Conservation (phyloP, 1,284 basidiomycete species). For the Tremellales sp. region DNA sequence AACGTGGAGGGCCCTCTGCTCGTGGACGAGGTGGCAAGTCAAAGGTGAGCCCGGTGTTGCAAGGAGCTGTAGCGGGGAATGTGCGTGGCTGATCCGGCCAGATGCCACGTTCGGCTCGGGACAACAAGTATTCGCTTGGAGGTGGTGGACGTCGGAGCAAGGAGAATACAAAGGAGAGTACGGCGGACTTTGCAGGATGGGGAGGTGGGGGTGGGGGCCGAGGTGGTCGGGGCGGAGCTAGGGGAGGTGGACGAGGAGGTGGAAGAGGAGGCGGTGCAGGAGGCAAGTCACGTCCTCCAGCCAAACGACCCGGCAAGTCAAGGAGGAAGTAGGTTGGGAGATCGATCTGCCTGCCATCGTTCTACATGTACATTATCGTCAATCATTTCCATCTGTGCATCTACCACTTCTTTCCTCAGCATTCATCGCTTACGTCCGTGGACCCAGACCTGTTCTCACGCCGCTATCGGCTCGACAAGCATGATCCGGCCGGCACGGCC, state of each 20-base stretch:
- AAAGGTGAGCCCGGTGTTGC: slow-evolving; percentile 47
- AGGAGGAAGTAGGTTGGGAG: slow-evolving; percentile 16
- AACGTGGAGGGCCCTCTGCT: slow-evolving; percentile 56
- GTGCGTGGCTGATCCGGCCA: slow-evolving; percentile 9
- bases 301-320: slow-evolving; percentile 23
- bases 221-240: slow-evolving; percentile 13
- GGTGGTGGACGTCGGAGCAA: slow-evolving; percentile 61
- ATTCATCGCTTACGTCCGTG: no score
- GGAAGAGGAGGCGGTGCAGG: slow-evolving; percentile 4
- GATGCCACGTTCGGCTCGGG: slow-evolving; percentile 63
- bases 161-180: slow-evolving; percentile 73
- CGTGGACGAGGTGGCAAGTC: slow-evolving; percentile 34
- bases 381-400: no score
- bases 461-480: no score
- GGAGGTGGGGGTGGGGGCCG: slow-evolving; percentile 43
- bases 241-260: slow-evolving; percentile 10
- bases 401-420: no score
- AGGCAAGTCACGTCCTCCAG: no score
- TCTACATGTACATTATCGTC: no score
- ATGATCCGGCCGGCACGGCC: no score
- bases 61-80: not conserved
- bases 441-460: no score
- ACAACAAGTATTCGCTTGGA: slow-evolving; percentile 77
- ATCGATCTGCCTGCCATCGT: no score
- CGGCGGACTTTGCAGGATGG: slow-evolving; percentile 63